Base-by-base conservation (phyloP, 306 rosid species). In the Potentilla sterilis region DNA sequence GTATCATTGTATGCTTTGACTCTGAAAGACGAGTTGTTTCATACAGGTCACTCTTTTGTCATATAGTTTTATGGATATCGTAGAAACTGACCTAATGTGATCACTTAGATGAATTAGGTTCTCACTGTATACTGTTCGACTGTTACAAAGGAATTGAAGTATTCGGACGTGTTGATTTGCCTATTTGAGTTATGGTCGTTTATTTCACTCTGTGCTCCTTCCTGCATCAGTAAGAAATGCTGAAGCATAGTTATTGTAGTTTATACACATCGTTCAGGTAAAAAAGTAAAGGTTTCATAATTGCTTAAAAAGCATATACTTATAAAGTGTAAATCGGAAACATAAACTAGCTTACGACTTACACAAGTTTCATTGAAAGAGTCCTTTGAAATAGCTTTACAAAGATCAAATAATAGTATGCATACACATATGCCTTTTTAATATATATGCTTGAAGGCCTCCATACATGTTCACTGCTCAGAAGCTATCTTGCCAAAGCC, bases 31-130 rank as follows among this genome's bases (percentile, higher is more conserved):
- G 82, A 81, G 87, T 77, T 75, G 67, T 69, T 78, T 42, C 79
- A 59, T 77, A 68, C 37, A 54, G 28, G 28, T 80, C 78, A 18
- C 37, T 18, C 21, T 8, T 9, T 81, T 84, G 74, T 77, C 75
- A 77, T 81, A 5, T 79, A 79, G 83, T 71, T 85, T 77, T 44
- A 58, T 70, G 74, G 64, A 42, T 73, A 41, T 67, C 76, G 52
- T 76, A 32, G 72, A 69, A 61, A 70, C 79, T 62, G 66, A 78
- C 79, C 67, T 46, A 70, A 70, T 80, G 86, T 24, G 72, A 78
- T 79, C 76, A 40, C 43, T 82, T 69, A 80, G 83, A 78, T 81
- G 66, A 65, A 44, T 79, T 82, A 83, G 85, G 87, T 79, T 67
- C 21, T 65, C 65, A 48, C 6, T 74, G 67, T 77, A 76, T 69